Evolutionary conservation across 164 flowering plant genomes (phyloP), one percentile per base, ranked within the genome.

Genomic region (Protea cynaroides): DNA sequence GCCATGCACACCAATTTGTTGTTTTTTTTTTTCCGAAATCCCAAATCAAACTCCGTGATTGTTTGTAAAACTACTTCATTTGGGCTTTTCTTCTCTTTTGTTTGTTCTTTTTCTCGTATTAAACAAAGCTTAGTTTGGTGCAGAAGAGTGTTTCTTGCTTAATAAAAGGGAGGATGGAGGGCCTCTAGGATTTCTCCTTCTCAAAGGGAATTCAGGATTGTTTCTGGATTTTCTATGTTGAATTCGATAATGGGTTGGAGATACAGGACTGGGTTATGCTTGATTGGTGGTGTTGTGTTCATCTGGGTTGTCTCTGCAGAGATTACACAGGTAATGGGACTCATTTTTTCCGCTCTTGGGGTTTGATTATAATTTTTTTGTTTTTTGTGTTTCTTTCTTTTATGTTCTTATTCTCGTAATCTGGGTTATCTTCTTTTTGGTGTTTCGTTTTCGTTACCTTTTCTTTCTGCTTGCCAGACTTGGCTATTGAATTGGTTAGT

Each of bases 241-340:
- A 51, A 49, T 34, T 24, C 34, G 34, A 21, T 40, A 57, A 88
- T 88, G 94, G 85, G 83, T 59, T 86, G 84, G 87, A 81, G 70
- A 65, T 88, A 88, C 68, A 72, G 72, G 22, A 78, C 75, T 38
- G 95, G 95, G 24, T 76, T 88, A 65, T 79, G 75, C 29, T 65
- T 88, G 75, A 83, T 86, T 75, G 85, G 82, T 1, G 63, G 71
- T 15, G 76, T 74, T 72, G 95, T 88, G 9, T 37, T 84, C 70
- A 81, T 88, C 46, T 88, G 89, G 91, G 91, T 86, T 50, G 40
- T 83, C 7, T 82, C 85, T 57, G 91, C 91, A 3, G 95, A 88
- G 75, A 63, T 88, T 47, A 88, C 95, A 56, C 95, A 88, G 89
- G 95, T 85, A 15, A 58, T 29, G 34, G 59, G 9, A 7, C 15